Base-by-base conservation (phyloP, 1,139 yeast species). In the Entelexis paramagnoliae region DNA sequence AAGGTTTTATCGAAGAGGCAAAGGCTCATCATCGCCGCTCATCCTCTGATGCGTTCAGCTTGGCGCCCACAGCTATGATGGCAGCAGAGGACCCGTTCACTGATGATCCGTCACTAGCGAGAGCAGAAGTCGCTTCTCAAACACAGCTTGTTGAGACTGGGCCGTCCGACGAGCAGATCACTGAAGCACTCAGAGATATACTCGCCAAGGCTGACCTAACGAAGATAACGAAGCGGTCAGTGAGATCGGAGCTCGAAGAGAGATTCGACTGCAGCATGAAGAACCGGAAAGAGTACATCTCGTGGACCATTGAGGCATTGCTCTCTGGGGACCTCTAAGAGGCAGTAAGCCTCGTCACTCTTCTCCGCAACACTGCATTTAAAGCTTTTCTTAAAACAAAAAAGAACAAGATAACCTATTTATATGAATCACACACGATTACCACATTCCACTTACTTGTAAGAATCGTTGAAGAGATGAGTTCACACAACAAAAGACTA, bases 261-360 rank as follows among this genome's bases (percentile, higher is more conserved):
- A 61, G 62, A 50, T 70, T 68, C 56, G 69, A 68, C 11, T 61
- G 64, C 52, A 65, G 63, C 50, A 59, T 70, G 46, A 55, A 60
- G 10, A 52, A 65, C 43, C 66, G 68, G 57, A 58, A 67, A 29
- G 73, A 68, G 49, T 70, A 69, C 58, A 68, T 70, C 43, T 68
- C 70, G 42, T 65, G 67, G 52, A 69, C 68, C 10, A 66, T 65
- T 1, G 73, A 70, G 55, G 72, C 73, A 4, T 58, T 70, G 33
- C 58, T 70, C 28, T 62, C 69, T 14, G 72, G 72, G 4, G 72
- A 70, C 39, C 55, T 70, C 26, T 69, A 13, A 22, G 24, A 22
- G 6, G 24, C 4, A 6, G 4, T 22, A n/a, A n/a, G 24, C 24
- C 6, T 22, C 4, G 24, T 6, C 24, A 22, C 6, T 22, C 24